These are phyloP conservation scores for Fraxinus floribunda DNA, from an alignment of 305 asterid genomes.

Conservation along the genomic window DNA sequence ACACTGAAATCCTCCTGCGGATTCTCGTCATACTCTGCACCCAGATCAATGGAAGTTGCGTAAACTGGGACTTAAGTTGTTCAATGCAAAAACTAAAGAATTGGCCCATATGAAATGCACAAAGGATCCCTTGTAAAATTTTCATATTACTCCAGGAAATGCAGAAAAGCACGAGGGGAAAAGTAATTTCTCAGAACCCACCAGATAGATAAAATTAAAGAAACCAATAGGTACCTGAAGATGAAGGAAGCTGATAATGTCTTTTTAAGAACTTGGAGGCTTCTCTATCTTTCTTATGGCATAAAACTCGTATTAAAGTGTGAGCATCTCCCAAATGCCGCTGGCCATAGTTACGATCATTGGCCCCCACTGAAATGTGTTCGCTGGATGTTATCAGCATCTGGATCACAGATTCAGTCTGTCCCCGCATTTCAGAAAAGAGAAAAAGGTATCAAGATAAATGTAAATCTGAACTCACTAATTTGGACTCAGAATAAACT, in stretches of 20 bases:
- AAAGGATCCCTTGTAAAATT: not conserved
- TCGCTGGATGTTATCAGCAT: conserved; percentile 81
- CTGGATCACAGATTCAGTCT: conserved; percentile 80
- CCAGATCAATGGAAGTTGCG: conserved; percentile 8
- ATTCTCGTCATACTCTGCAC: conserved; percentile 69
- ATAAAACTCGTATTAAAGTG: conserved; percentile 75
- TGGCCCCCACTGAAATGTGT: conserved; percentile 55
- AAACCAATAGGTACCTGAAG: conserved; percentile 65
- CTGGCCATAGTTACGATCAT: conserved; percentile 39
- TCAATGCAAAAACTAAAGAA: not conserved
- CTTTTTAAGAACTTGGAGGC: conserved; percentile 82
- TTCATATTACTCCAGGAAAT: not conserved
- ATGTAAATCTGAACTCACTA: not conserved
- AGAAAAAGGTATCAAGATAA: conserved; percentile 24
- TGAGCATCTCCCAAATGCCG: conserved; percentile 73
- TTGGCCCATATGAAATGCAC: not conserved
- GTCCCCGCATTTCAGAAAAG: conserved; percentile 22
- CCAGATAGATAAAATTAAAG: not conserved
- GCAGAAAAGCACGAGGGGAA: not conserved
- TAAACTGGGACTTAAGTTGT: not conserved
- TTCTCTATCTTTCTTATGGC: conserved; percentile 87
- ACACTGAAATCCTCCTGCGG: conserved; percentile 45
- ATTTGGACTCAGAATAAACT: conserved; percentile 14
- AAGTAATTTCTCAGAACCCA: not conserved
- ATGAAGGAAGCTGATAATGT: conserved; percentile 78